phyloP scores from a whole-genome alignment of 352 stramenopile genomes.

The Pythium biforme region DNA sequence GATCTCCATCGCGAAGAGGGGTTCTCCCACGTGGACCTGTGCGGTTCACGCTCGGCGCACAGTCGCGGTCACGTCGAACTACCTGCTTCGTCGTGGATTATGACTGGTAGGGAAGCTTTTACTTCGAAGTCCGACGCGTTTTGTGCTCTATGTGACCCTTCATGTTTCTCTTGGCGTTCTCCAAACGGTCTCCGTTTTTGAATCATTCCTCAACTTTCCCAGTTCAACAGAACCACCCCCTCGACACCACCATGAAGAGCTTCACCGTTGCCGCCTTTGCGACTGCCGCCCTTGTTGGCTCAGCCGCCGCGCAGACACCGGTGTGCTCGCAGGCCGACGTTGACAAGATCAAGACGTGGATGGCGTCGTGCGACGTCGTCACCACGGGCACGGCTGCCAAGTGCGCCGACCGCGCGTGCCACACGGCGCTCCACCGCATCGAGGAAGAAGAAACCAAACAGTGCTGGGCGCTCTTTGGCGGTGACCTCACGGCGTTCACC shows the following conservation, averaged over 20 bases:
- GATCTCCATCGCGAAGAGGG: too few relatives aligned
- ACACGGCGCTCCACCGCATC: conserved; percentile 38
- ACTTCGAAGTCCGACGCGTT: too few relatives aligned
- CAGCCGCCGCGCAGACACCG: not conserved
- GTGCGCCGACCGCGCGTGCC: conserved; percentile 33
- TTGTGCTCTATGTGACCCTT: too few relatives aligned
- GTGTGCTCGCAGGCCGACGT: conserved; percentile 9
- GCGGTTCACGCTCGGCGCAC: too few relatives aligned
- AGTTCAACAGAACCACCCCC: not conserved
- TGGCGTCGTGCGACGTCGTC: conserved; percentile 36
- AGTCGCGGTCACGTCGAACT: too few relatives aligned
- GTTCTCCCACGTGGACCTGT: too few relatives aligned
- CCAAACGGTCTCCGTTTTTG: not conserved
- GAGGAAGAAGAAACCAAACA: conserved; percentile 40
- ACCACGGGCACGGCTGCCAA: conserved; percentile 35
- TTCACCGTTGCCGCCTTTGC: not conserved
- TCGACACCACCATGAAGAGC: conserved; percentile 9
- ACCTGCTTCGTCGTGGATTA: too few relatives aligned
- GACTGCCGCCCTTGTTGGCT: too few relatives aligned
- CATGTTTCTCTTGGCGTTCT: not conserved
- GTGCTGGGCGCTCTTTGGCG: conserved; percentile 36
- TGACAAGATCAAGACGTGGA: conserved; percentile 22
- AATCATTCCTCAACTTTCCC: not conserved
- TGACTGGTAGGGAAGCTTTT: too few relatives aligned
- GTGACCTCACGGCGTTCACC: conserved; percentile 28